phyloP scores from a whole-genome alignment of 306 rosid species.

The Malus domestica region ASM211411v1 NC_041790.1:10762001-10762500 shows the following conservation, averaged over 20 bases:
- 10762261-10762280: too few species aligned
- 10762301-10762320: too few species aligned
- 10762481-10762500: too few species aligned
- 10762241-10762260: too few species aligned
- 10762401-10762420: too few species aligned
- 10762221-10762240: background rate
- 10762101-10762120: background rate
- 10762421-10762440: too few species aligned
- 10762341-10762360: too few species aligned
- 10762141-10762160: background rate
- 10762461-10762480: too few species aligned
- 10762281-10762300: too few species aligned
- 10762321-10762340: too few species aligned
- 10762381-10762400: too few species aligned
- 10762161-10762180: background rate
- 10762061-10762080: constrained; percentile 40
- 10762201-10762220: background rate
- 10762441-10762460: background rate
- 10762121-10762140: background rate
- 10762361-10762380: too few species aligned
- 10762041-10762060: constrained; percentile 61
- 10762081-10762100: constrained; percentile 10
- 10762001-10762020: constrained; percentile 37
- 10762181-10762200: background rate
- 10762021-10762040: constrained; percentile 47